These are phyloP conservation scores for Suillus ampliporus DNA, from an alignment of 768 basidiomycete species.

Conservation along the genomic window DNA sequence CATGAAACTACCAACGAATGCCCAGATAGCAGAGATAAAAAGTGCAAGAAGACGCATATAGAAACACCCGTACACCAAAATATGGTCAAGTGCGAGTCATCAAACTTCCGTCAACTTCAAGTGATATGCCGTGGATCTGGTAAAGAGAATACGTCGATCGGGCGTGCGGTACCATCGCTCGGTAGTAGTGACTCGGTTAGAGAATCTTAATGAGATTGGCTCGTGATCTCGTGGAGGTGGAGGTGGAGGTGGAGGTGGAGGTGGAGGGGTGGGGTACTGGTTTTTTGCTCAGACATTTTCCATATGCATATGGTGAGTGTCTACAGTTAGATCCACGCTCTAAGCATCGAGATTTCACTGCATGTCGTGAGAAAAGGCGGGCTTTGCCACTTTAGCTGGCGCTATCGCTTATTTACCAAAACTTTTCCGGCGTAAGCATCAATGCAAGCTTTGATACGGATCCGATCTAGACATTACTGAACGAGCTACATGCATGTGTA, in stretches of 20 bases:
- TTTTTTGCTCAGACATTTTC: too few species aligned
- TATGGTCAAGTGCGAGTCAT: conserved; percentile 75
- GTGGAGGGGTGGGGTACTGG: too few species aligned
- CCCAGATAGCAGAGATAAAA: conserved; percentile 78
- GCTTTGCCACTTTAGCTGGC: too few species aligned
- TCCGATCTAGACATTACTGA: too few species aligned
- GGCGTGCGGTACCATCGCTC: conserved; percentile 66
- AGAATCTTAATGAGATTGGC: conserved; percentile 57
- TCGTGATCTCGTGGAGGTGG: conserved; percentile 51
- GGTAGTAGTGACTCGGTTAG: conserved; percentile 84
- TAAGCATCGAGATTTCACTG: too few species aligned
- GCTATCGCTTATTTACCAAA: too few species aligned
- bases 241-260: conserved; percentile 36
- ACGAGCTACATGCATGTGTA: too few species aligned
- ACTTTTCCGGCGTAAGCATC: too few species aligned
- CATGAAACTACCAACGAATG: conserved; percentile 81
- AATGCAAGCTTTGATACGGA: too few species aligned
- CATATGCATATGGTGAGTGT: too few species aligned
- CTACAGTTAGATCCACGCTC: too few species aligned
- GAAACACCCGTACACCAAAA: conserved; percentile 65
- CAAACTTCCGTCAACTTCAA: conserved; percentile 68
- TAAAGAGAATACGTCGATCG: conserved; percentile 73
- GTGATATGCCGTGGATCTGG: conserved; percentile 78
- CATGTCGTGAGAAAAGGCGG: too few species aligned
- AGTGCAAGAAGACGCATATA: conserved; percentile 69